Evolutionary conservation across 768 basidiomycete species (phyloP), one percentile per base, ranked within the genome.

Genomic region (Tylopilus sp.): DNA sequence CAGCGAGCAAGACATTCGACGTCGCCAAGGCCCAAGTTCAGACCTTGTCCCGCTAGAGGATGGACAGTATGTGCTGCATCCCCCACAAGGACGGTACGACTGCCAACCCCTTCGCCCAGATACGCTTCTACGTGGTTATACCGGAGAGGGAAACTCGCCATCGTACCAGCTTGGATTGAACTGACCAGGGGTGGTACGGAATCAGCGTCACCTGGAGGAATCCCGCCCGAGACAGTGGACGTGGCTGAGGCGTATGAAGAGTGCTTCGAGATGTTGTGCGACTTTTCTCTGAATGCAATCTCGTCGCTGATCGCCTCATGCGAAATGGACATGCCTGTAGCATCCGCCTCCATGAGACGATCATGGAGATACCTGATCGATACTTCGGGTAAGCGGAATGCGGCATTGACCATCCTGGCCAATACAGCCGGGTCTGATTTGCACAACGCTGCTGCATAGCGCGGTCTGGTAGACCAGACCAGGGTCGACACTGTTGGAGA

Each of bases 11-110:
- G 79, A 50, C 79, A 78, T 61, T 86, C 79, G 3, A 86, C 91
- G 65, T 99, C 95, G 1, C 76, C 86, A 25, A 99, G 73, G n/a
- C 95, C 97, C 64, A 95, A 73, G 67, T 99, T 98, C 38, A 98
- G 75, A 0, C 95, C 97, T 66, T 98, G 95, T 2, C 97, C 97
- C 0, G 95, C 95, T 23, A 98, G 80, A 1, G 97, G 95, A 64
- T 98, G 95, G 2, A 93, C 75, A 0, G 91, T 91, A 63, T 98
- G 97, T 17, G 95, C 97, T 1, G 95, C 95, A 69, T 99, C 97
- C 2, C 97, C 97, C 1, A 98, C 81, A 8, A 98, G 82, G 2
- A 86, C 94, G 1, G 91, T 95, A 4, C 95, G 80, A 3, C 73
- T 67, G 5, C 82, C 79, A 28, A 56, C 50, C 0, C 81, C 83